Percentiles rank a stretch among this genome's conserved stretches.
Evolutionary conservation across 306 rosid species (phyloP).

Genomic region (Inga leiocalycina): DNA sequence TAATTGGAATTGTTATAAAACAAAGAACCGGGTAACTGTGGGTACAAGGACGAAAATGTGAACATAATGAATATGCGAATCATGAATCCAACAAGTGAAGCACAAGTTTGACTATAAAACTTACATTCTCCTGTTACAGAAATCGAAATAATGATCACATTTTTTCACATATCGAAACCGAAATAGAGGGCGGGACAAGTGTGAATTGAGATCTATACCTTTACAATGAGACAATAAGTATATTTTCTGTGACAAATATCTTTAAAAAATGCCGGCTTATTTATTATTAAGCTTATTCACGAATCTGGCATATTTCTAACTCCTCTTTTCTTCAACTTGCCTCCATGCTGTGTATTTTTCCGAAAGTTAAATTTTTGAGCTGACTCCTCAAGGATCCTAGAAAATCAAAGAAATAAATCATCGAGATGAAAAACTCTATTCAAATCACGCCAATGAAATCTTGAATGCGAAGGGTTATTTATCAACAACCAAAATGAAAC

Average conservation of each 20-base stretch:
- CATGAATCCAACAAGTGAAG: neutral
- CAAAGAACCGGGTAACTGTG: neutral
- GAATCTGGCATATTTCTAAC: neutral
- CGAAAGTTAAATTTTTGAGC: neutral
- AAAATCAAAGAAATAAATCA: slow-evolving; percentile 15
- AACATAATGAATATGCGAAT: neutral
- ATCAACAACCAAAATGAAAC: neutral
- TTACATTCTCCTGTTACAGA: neutral
- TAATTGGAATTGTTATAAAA: neutral
- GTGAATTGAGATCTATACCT: neutral
- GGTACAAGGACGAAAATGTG: neutral
- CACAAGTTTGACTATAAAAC: too few relatives aligned
- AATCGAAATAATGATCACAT: neutral
- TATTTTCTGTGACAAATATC: neutral
- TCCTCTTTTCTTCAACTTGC: slow-evolving; percentile 2
- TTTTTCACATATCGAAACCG: neutral
- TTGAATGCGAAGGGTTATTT: neutral
- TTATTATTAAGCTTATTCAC: neutral
- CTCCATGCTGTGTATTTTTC: slow-evolving; percentile 15
- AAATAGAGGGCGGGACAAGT: neutral
- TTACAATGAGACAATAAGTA: neutral
- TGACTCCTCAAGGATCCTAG: slow-evolving; percentile 28
- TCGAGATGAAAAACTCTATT: neutral
- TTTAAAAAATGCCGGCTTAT: neutral
- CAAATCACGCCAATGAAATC: neutral